phyloP scores from a whole-genome alignment of 768 basidiomycete species.

The Calocybe indica region DNA sequence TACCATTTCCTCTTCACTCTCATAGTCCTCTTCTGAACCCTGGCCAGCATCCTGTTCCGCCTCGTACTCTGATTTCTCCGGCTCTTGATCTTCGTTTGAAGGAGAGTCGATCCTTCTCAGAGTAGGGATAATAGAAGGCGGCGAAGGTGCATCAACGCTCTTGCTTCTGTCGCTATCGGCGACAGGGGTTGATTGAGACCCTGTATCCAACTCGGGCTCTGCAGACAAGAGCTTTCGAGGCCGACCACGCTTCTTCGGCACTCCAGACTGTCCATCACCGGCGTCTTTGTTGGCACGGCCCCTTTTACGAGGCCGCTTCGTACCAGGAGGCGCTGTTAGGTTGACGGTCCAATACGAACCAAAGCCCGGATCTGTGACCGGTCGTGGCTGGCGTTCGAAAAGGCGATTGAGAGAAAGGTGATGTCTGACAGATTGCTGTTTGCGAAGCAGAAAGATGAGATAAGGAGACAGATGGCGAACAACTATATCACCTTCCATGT shows the following conservation, averaged over 20 bases:
- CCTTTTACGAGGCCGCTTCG: constrained; percentile 79
- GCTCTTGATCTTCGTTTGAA: constrained; percentile 1
- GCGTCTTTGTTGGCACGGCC: constrained; percentile 53
- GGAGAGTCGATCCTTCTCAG: too few species aligned
- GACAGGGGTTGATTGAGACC: too few species aligned
- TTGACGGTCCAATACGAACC: constrained; percentile 93
- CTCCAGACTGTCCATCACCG: constrained; percentile 12
- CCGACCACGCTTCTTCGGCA: constrained; percentile 34
- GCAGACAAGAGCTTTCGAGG: constrained; percentile 24
- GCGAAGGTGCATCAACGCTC: too few species aligned
- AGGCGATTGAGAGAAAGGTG: constrained; percentile 78
- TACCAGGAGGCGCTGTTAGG: constrained; percentile 76
- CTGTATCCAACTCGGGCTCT: too few species aligned
- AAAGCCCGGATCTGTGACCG: constrained; percentile 80
- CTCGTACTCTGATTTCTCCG: constrained; percentile 11
- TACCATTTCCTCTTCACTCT: constrained; percentile 64
- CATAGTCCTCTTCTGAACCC: constrained; percentile 48
- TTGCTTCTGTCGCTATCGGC: too few species aligned
- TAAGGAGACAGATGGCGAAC: not conserved
- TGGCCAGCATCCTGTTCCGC: constrained; percentile 13
- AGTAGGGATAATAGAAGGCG: too few species aligned
- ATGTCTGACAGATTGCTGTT: constrained; percentile 82
- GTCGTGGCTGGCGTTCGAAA: constrained; percentile 77
- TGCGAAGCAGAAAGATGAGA: constrained; percentile 8
- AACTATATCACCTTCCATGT: constrained; percentile 70